Conservation (phyloP, 768 basidiomycete species). For the Rhizopogon sp. region DNA sequence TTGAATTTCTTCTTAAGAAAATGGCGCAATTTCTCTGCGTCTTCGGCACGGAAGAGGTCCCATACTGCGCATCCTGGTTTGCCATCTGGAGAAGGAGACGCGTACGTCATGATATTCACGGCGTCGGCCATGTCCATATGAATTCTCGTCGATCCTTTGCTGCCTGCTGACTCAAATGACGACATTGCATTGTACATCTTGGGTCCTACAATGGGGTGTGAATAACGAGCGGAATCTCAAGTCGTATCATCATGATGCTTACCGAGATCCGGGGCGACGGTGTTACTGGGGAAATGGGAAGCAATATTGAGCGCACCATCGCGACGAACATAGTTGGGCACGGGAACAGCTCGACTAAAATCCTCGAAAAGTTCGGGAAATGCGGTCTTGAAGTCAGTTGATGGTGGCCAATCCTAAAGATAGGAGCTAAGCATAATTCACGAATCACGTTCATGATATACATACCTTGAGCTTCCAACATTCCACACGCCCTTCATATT, state of each 20-base stretch:
- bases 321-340: constrained; percentile 85
- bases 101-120: constrained; percentile 84
- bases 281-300: constrained; percentile 81
- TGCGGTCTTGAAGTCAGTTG: constrained; percentile 74
- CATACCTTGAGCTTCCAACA: constrained; percentile 77
- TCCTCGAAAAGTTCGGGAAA: constrained; percentile 87
- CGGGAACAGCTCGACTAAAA: constrained; percentile 77
- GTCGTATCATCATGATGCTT: constrained; percentile 20
- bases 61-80: constrained; percentile 79
- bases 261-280: constrained; percentile 79
- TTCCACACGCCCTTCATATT: constrained; percentile 48
- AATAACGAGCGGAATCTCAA: not conserved
- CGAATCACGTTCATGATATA: not conserved
- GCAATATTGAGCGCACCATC: constrained; percentile 88
- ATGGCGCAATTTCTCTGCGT: constrained; percentile 68
- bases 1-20: constrained; percentile 69
- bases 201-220: constrained; percentile 52
- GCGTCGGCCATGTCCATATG: constrained; percentile 97
- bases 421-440: constrained; percentile 4
- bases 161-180: constrained; percentile 57
- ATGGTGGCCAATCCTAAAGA: constrained; percentile 88
- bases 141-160: constrained; percentile 80
- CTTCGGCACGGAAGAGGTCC: constrained; percentile 84
- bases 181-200: constrained; percentile 95
- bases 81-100: constrained; percentile 51